Base-by-base conservation (phyloP, 768 basidiomycete genomes). In the Pleurotus salmoneostramineus region DNA sequence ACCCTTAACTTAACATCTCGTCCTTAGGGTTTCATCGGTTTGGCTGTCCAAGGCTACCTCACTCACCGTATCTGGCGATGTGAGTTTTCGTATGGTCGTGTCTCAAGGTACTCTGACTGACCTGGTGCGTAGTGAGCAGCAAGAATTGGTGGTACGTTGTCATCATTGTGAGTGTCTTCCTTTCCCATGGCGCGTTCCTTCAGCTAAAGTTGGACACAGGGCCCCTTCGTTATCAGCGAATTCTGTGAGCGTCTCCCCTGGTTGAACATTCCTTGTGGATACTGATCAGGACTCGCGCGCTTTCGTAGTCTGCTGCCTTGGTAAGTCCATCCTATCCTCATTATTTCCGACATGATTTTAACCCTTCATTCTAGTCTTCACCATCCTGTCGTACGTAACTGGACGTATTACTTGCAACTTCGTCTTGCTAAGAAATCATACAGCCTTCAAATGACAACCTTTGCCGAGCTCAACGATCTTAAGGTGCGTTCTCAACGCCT, bases 21-120 rank as follows among this genome's bases (percentile, higher is more conserved):
- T 37, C 37, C 44, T 11, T 40, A 83, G 82, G 81, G 78, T 3
- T 74, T 83, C 52, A 79, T 81, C 49, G 81, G 81, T 2, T 64
- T 83, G 11, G 65, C 83, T 15, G 83, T 83, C 4, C 82, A 83
- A 75, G 71, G 74, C 37, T 55, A 12, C 11, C 15, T 55, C 15
- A 17, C 52, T 43, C 3, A 55, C 62, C 74, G 80, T 12, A 68
- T 83, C 27, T 83, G 75, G 69, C 71, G 65, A 58, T 63, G 79
- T 81, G 63, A 51, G 79, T 69, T 35, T n/a, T 0, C 44, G n/a
- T 56, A 33, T 14, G n/a, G 15, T 4, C 15, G 10, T 40, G 1
- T 8, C 6, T 34, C 4, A 35, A 54, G 1, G 2, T 42, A 43
- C 36, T 14, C 48, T 56, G 51, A 27, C 63, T 55, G n/a, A 45